Evolutionary conservation across 2,329 filamentous ascomycete genomes (phyloP), one percentile per base, ranked within the genome.

Genomic region (Alternaria novae-zelandiae): DNA sequence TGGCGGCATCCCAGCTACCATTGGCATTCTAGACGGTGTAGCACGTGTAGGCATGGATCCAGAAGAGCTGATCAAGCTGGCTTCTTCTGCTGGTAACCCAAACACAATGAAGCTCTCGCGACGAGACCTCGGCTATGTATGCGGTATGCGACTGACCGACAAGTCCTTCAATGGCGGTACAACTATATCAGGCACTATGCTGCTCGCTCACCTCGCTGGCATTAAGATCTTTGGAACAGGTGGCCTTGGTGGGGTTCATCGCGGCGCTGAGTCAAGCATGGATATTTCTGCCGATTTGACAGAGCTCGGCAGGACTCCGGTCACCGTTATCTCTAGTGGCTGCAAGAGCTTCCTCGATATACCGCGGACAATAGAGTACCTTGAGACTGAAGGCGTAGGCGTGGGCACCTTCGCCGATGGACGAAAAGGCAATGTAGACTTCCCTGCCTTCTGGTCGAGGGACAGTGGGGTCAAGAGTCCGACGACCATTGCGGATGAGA

Each of bases 311-410:
- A 87, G 94, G 61, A 97, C 94, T 8, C 89, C 92, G 11, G 90
- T 99, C 56, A 91, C 94, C 25, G 94, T 99, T 3, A 85, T 99
- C 56, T 92, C 91, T 79, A 93, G 92, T 68, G 96, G 96, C 13
- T 96, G 93, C 82, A 99, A 99, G 82, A 96, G 95, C 66, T 98
- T 99, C 79, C 85, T 99, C 41, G 96, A 99, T 76, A 94, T 97
- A 63, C 89, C 91, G 3, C 87, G 93, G 56, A 99, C 96, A 0
- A 85, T 99, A 6, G 96, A 99, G 82, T 90, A 89, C 71, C 83
- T 91, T 4, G 89, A 91, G 74, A 91, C 89, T 0, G 86, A 90
- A 75, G 92, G 92, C 10, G 94, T 93, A 21, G 86, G 90, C 41
- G 94, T 97, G 1, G 91, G 89, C 4, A 98, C 96, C 3, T 99